Base-by-base conservation (phyloP, 2,329 filamentous ascomycete genomes). In the Colletotrichum horii region DNA sequence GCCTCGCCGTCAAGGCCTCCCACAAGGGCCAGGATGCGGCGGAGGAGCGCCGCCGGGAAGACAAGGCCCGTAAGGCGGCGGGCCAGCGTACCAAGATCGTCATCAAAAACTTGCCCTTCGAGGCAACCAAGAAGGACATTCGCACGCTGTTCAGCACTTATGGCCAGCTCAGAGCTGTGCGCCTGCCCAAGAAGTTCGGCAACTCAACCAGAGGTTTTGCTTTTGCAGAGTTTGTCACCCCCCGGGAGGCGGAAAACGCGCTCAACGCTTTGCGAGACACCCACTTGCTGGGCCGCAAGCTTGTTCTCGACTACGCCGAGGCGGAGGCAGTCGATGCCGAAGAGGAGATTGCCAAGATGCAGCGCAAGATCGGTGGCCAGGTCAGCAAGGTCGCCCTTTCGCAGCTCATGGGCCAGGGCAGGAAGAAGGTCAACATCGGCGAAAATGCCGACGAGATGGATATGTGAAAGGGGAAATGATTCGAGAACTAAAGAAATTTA, bases 21-120 rank as follows among this genome's bases (percentile, higher is more conserved):
- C 95, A 98, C 87, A 96, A 94, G 84, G 95, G 94, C 24, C 89
- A 93, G 74, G 96, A 98, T 85, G 95, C 95, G 22, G 96, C 95
- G 3, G 95, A 98, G 83, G 95, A 98, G 85, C 92, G 94, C 78
- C 92, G 94, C 78, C 94, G 93, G 79, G 94, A 96, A 79, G 96
- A 98, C 82, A 92, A 91, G 78, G 93, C 94, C 66, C 97, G 96
- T 89, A 97, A 96, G 85, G 87, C 91, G 66, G 93, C 94, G 28
- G 91, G 91, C 19, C 92, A 93, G 82, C 91, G 92, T 79, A 98
- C 96, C 64, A 98, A 98, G 90, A 94, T 99, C 82, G 93, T 98
- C 85, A 94, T 99, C 88, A 99, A 98, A 89, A 99, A 99, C 88
- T 87, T 99, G 85, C 96, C 97, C 24, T 99, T 99, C 87, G 95